Base-by-base conservation (phyloP, 176 grass and related monocot species). In the Oryza meridionalis region DNA sequence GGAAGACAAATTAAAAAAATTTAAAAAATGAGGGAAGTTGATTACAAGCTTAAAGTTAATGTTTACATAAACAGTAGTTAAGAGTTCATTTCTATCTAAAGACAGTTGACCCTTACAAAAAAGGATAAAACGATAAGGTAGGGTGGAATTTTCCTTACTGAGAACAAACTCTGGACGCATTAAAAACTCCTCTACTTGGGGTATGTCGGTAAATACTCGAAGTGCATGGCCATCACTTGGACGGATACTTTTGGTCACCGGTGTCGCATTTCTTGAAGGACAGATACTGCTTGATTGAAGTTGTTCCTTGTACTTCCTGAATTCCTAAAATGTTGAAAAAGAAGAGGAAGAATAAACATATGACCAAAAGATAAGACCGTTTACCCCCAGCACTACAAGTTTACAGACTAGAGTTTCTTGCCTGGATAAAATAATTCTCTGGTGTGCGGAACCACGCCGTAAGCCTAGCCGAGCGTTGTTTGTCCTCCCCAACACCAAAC, bases 381-480 rank as follows among this genome's bases (percentile, higher is more conserved):
- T 49, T 3, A 49, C 32, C 0, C n/a, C 7, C 9, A 33, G 25
- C 13, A 43, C 16, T 32, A 42, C 16, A 44, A 21, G 50, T 53
- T 53, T 19, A 17, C 14, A 53, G 2, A 53, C 19, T 59, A 53
- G n/a, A 17, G 17, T 59, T 59, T 19, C 16, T 59, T 19, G 89
- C 95, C 88, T 93, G 92, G 80, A 98, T 95, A 68, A 94, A 98
- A 83, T 95, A 98, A 75, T 83, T 94, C 79, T 98, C 88, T 75
- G 95, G 95, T 74, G 95, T 98, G 85, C 82, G 91, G 72, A 98
- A 98, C 95, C 95, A 98, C 83, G 92, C 95, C 77, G 92, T 98
- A 90, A 98, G 92, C 82, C 95, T 94, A 85, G 95, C 95, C 50
- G 92, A 98, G 11, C 92, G 90, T 47, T 98, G 95, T 77, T 91